These are phyloP conservation scores for Boletales sp. DNA, from an alignment of 768 basidiomycete genomes.

Conservation along the genomic window DNA sequence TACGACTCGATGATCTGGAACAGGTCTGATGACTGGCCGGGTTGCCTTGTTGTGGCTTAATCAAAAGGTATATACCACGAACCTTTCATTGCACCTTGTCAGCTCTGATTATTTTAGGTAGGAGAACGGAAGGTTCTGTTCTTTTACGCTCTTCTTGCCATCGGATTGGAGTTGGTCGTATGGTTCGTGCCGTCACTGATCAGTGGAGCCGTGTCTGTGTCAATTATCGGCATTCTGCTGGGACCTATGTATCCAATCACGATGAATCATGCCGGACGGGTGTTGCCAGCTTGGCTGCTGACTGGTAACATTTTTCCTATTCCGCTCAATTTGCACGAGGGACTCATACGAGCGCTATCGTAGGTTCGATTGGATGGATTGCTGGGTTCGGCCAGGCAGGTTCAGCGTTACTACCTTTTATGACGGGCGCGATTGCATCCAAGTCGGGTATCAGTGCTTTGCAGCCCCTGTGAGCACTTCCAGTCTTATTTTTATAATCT, in stretches of 20 bases:
- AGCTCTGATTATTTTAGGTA: neutral
- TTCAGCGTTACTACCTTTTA: conserved; percentile 67
- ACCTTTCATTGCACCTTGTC: neutral
- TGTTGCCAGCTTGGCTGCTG: conserved; percentile 70
- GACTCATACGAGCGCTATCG: too few species aligned
- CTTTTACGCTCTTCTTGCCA: conserved; percentile 49
- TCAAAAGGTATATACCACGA: conserved; percentile 33
- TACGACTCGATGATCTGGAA: neutral
- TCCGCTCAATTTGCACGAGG: too few species aligned
- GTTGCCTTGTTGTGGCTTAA: conserved; percentile 55
- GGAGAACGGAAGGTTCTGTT: conserved; percentile 30
- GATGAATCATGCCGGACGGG: conserved; percentile 65
- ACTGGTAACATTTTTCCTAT: conserved; percentile 34
- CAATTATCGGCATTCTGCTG: conserved; percentile 51
- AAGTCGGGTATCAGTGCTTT: conserved; percentile 48
- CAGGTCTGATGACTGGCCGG: conserved; percentile 58
- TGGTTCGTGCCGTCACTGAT: conserved; percentile 57
- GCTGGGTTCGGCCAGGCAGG: conserved; percentile 70
- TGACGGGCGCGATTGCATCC: conserved; percentile 65
- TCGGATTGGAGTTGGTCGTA: conserved; percentile 53
- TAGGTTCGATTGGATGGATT: conserved; percentile 51
- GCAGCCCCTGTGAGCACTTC: conserved; percentile 31
- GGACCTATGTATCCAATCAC: conserved; percentile 54
- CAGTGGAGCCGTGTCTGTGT: conserved; percentile 52
- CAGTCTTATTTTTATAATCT: too few species aligned